phyloP scores from a whole-genome alignment of 1,139 yeast genomes.

The Yamadazyma atlantica region DNA sequence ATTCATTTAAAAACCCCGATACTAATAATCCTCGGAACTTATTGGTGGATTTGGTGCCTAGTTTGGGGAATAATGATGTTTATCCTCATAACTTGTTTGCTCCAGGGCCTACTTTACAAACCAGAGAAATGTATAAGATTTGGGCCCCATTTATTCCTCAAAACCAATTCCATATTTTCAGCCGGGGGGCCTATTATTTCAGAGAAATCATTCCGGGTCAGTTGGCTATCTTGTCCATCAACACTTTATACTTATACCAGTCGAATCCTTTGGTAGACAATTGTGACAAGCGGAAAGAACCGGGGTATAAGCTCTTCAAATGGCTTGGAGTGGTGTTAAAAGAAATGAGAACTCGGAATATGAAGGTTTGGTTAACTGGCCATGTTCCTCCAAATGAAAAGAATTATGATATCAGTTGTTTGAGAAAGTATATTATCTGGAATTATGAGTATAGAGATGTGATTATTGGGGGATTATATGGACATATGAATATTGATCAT shows the following conservation, averaged over 20 bases:
- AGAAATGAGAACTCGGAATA: slow-evolving; percentile 69
- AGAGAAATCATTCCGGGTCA: slow-evolving; percentile 75
- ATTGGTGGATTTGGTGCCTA: slow-evolving; percentile 57
- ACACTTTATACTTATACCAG: slow-evolving; percentile 72
- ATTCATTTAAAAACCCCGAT: slow-evolving; percentile 45
- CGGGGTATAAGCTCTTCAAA: slow-evolving; percentile 72
- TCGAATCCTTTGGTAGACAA: slow-evolving; percentile 81
- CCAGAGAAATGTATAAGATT: slow-evolving; percentile 68
- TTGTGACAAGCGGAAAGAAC: slow-evolving; percentile 69
- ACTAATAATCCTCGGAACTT: slow-evolving; percentile 47
- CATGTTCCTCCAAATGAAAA: slow-evolving; percentile 87
- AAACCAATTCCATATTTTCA: slow-evolving; percentile 72
- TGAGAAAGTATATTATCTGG: slow-evolving; percentile 74
- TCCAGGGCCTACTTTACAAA: slow-evolving; percentile 82
- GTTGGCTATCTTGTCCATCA: slow-evolving; percentile 74
- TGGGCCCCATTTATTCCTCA: slow-evolving; percentile 79
- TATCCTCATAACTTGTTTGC: slow-evolving; percentile 85
- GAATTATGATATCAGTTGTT: slow-evolving; percentile 71
- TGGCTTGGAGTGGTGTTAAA: slow-evolving; percentile 78
- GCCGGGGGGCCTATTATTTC: slow-evolving; percentile 71
- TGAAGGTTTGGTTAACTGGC: slow-evolving; percentile 85
- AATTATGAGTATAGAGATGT: slow-evolving; percentile 78
- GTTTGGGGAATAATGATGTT: slow-evolving; percentile 84
- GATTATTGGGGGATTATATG: slow-evolving; percentile 78
- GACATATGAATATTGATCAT: slow-evolving; percentile 89